phyloP scores from a whole-genome alignment of 495 filamentous ascomycete species.

The Halenospora varia region DNA sequence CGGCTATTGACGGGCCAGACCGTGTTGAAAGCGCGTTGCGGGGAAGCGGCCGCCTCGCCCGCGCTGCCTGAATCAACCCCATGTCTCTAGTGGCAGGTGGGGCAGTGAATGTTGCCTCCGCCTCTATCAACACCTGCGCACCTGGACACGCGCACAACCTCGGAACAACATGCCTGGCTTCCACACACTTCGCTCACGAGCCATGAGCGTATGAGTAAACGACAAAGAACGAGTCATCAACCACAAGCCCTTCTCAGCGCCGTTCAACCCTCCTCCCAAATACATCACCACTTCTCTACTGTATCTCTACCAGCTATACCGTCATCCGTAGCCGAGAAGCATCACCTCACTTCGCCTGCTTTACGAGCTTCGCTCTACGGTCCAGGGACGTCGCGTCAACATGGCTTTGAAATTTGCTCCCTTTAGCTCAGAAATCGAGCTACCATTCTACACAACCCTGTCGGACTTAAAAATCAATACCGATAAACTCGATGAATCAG shows the following conservation, averaged over 20 bases:
- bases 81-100: too few species aligned
- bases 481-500: conserved; percentile 92
- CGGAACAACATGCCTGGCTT: too few species aligned
- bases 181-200: background rate
- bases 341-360: background rate
- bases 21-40: background rate
- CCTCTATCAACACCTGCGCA: background rate
- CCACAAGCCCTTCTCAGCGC: too few species aligned
- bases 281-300: too few species aligned
- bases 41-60: background rate
- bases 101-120: too few species aligned
- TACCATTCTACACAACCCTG: conserved; percentile 88
- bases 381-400: too few species aligned
- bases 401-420: conserved; percentile 63
- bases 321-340: background rate
- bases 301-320: too few species aligned
- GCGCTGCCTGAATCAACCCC: too few species aligned
- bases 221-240: background rate
- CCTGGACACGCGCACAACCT: too few species aligned
- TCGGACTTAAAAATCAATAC: conserved; percentile 90
- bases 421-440: conserved; percentile 89
- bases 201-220: background rate
- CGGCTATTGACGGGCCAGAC: background rate
- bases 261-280: too few species aligned
- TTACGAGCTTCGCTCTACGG: background rate